Evolutionary conservation across 306 rosid species (phyloP), one percentile per base, ranked within the genome.

Genomic region (Prunus padus): DNA sequence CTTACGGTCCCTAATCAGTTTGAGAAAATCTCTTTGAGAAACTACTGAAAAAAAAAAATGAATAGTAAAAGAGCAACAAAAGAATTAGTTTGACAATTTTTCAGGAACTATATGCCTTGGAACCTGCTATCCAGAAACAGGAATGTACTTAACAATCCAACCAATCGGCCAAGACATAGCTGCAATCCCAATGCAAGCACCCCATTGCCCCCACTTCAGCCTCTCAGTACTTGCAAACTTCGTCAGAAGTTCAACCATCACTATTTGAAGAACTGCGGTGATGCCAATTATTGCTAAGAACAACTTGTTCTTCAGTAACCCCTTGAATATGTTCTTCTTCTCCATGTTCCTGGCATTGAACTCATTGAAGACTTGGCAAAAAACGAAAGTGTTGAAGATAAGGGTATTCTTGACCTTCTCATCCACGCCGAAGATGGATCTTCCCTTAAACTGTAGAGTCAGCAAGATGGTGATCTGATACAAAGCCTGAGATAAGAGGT

Each of bases 81-180:
- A 46, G 51, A 46, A 11, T 46, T 11, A 46, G 51, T 46, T 2
- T 42, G 60, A 9, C 20, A 22, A 11, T 37, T 37, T 37, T 72
- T 52, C 76, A 56, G 74, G 42, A 33, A 50, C 20, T 22, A 40
- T 25, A 16, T 6, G 45, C 52, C 23, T 30, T 33, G 37, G 16
- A 14, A 46, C 54, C 54, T 56, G 16, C 22, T 37, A 55, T 33
- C 15, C 42, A 22, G 78, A 42, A 50, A 75, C 70, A 3, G 78
- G 77, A 45, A 74, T 62, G 46, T 59, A 74, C 77, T 74, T 74
- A 65, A 74, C 77, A 19, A 74, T 49, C 77, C 77, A 74, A 28
- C 69, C 77, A 14, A 74, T 62, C 2, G 77, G 77, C 77, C 77
- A 74, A 16, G 77, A 61, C 28, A 74, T 18, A 11, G 61, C 70